Conservation (phyloP, 768 basidiomycete genomes). For the Tephrocybe sp. region DNA sequence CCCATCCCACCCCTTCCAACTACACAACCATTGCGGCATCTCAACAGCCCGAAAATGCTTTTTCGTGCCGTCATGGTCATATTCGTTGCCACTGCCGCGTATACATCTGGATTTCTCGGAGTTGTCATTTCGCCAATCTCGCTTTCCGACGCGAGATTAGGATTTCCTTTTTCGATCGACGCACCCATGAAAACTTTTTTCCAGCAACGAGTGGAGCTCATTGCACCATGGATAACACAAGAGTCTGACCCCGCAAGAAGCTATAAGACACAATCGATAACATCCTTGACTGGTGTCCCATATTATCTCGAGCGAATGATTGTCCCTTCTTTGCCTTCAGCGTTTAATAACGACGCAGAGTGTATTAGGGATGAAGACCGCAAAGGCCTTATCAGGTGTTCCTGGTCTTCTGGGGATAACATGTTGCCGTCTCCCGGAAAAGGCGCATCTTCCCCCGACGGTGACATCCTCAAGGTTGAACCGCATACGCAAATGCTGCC, state of each 20-base stretch:
- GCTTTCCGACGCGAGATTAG: constrained; percentile 23
- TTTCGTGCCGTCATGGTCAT: constrained; percentile 24
- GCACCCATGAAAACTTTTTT: constrained; percentile 73
- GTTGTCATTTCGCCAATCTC: constrained; percentile 5
- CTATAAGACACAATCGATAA: constrained; percentile 31
- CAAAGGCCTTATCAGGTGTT: constrained; percentile 22
- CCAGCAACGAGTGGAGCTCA: constrained; percentile 52
- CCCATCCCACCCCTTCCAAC: background rate
- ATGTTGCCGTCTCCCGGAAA: constrained; percentile 24
- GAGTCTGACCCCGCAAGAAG: background rate
- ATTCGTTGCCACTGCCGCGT: constrained; percentile 41
- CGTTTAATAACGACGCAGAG: constrained; percentile 13
- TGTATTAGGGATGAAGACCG: constrained; percentile 19
- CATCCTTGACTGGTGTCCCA: constrained; percentile 44
- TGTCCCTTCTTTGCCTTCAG: constrained; percentile 26
- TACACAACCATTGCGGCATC: background rate
- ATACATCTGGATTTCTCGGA: constrained; percentile 27
- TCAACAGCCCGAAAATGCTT: constrained; percentile 7
- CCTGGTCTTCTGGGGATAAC: constrained; percentile 23
- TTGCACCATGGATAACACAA: constrained; percentile 21
- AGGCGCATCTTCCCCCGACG: background rate
- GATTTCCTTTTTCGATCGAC: constrained; percentile 62
- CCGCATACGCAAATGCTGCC: constrained; percentile 2
- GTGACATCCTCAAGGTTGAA: background rate
- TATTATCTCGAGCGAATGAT: constrained; percentile 46